Evolutionary conservation across 2,329 filamentous ascomycete species (phyloP), one percentile per base, ranked within the genome.

Genomic region (Dryadomyces quercus-mongolicae): DNA sequence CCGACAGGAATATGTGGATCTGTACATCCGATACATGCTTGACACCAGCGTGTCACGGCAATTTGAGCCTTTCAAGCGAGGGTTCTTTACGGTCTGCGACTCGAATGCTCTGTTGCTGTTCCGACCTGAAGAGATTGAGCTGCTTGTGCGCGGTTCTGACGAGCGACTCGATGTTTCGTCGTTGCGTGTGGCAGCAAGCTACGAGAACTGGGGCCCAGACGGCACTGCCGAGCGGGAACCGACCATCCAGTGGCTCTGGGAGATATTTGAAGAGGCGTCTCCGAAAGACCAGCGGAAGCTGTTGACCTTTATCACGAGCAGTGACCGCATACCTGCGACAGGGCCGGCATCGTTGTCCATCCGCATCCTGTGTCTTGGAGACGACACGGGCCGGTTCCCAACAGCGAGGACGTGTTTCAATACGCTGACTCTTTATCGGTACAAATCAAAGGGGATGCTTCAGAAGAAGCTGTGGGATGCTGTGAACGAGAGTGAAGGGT

Each of bases 391-490:
- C 42, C 76, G 90, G 58, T 95, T 86, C 65, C 91, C 91, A 1
- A 86, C 88, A 20, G 91, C 91, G 18, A 79, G 90, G 63, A 96
- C 91, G 8, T 96, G 91, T 67, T 96, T 96, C 70, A 95, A 95
- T 66, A 81, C 84, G 66, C 64, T 96, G 59, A 83, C 85, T 5
- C 70, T 96, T 55, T 92, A 85, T 70, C 77, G 81, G 48, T 95
- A 92, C 67, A 65, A 68, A 40, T 81, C 78, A 3, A 80, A 76
- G 60, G 76, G 82, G 64, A 83, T 79, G 60, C 67, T 95, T 56
- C 85, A 88, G 66, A 70, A 68, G 52, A 82, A 83, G 72, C 71
- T 96, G 36, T 95, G 90, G 89, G 79, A 81, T 58, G 91, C 91
- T 4, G 89, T 95, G n/a, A 74, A 81, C 59, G 89, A 91, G 68